Evolutionary conservation across 2,329 filamentous ascomycete genomes (phyloP), one percentile per base, ranked within the genome.

Genomic region (Claviceps africana): DNA sequence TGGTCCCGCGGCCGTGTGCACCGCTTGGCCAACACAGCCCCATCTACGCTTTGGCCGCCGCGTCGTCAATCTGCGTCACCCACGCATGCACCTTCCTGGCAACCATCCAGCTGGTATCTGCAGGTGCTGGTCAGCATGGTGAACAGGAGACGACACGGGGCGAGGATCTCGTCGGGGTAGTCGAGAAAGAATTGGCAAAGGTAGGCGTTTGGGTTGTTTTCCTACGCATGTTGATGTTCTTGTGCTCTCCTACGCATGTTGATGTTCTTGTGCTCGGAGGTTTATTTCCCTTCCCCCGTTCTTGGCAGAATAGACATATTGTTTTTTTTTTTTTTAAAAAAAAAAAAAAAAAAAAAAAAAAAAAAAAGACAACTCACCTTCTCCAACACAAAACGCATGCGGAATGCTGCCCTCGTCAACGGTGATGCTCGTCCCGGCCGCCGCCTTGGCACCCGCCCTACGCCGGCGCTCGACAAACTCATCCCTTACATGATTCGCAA

Each of bases 361-460:
- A 37, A 31, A 44, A 22, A 30, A 17, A 15, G 13, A 17, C 42
- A 22, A 63, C 66, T 65, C 56, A 68, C 69, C 60, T 53, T 70
- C 63, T 15, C 56, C 65, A 0, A 64, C 67, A 59, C 79, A 83
- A 64, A 84, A 85, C 0, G 75, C 78, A 64, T 85, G 81, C 8
- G 75, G 76, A 10, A 83, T 63, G 10, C 72, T 67, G 2, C 71
- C 72, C 56, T 79, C 72, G 52, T 83, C 79, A 37, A 84, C 68
- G 35, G 74, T 63, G 48, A 82, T 69, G 53, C 66, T 69, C 0
- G 74, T 73, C 54, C 70, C 66, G 6, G 69, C 69, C 7, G 69
- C 69, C 61, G 62, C 61, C 59, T 59, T 62, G 54, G 70, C 64
- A 43, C 71, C 64, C 45, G 67, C 67, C 48, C 43, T 35, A 2